These are phyloP conservation scores for Datisca glomerata DNA, from an alignment of 306 rosid genomes.

Conservation along the genomic window DNA sequence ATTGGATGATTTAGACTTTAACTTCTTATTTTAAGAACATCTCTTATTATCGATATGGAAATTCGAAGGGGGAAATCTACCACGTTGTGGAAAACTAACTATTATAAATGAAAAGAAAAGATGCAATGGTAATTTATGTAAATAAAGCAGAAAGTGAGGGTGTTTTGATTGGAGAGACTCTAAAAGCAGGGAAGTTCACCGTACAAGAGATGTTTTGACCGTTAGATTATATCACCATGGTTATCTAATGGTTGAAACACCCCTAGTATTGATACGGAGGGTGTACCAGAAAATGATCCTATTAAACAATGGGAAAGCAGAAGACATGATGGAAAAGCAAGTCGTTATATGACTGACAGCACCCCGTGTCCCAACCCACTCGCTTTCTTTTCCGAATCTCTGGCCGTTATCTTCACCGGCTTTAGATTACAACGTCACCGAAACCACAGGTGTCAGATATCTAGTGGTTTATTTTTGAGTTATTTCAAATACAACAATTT, in stretches of 20 bases:
- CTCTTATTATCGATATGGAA: neutral
- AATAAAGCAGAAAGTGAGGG: neutral
- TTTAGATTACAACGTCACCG: neutral
- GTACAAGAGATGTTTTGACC: slow-evolving; percentile 2
- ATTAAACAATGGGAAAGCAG: too few relatives aligned
- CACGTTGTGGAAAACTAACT: neutral
- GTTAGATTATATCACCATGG: neutral
- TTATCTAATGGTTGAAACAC: too few relatives aligned
- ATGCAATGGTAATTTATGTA: slow-evolving; percentile 7
- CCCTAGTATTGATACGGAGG: too few relatives aligned
- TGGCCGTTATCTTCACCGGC: neutral
- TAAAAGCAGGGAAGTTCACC: too few relatives aligned
- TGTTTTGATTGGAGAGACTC: neutral
- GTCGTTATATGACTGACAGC: too few relatives aligned
- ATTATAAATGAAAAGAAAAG: neutral
- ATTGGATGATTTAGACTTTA: too few relatives aligned
- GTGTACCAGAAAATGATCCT: too few relatives aligned
- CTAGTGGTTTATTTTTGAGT: neutral
- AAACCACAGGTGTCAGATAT: neutral
- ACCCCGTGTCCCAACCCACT: too few relatives aligned
- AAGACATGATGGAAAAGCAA: too few relatives aligned
- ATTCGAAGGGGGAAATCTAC: neutral
- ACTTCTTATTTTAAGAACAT: too few relatives aligned
- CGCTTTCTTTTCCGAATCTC: neutral
- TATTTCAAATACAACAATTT: too few relatives aligned